Conservation (phyloP, 345 rosid genomes). For the Eucalyptus marginata region DNA sequence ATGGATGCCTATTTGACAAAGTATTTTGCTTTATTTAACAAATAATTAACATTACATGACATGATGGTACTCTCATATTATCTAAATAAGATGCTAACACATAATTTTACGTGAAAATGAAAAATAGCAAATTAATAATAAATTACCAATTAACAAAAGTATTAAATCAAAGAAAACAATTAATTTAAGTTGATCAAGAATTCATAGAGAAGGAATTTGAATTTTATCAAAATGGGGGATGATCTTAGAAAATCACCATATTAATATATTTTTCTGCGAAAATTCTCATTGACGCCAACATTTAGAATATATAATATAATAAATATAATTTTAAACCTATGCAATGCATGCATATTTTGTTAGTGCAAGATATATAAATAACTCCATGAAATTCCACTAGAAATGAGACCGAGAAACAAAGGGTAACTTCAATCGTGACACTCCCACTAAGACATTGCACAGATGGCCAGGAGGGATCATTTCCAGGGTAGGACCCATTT, state of each 20-base stretch:
- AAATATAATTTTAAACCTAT: neutral
- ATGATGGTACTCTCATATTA: neutral
- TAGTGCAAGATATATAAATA: neutral
- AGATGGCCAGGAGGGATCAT: neutral
- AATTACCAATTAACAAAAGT: neutral
- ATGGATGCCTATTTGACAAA: neutral
- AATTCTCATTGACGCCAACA: neutral
- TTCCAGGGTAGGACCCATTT: neutral
- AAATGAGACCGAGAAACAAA: neutral
- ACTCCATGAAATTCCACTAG: neutral
- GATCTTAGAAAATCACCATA: neutral
- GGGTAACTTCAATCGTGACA: conserved; percentile 11
- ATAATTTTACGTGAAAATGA: neutral
- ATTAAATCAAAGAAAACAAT: neutral
- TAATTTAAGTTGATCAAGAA: neutral
- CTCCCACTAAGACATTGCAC: neutral
- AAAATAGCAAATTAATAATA: neutral
- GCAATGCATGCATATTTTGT: neutral
- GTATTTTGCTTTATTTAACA: neutral
- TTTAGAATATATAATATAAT: neutral
- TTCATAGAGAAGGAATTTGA: neutral
- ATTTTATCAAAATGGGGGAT: neutral
- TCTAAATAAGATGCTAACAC: neutral
- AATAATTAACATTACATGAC: neutral
- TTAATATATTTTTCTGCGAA: neutral